A percentile compares a stretch with the other conserved stretches of the same genome.
Conservation (phyloP, 75 land plant species). For the Pinus albicaulis region DNA sequence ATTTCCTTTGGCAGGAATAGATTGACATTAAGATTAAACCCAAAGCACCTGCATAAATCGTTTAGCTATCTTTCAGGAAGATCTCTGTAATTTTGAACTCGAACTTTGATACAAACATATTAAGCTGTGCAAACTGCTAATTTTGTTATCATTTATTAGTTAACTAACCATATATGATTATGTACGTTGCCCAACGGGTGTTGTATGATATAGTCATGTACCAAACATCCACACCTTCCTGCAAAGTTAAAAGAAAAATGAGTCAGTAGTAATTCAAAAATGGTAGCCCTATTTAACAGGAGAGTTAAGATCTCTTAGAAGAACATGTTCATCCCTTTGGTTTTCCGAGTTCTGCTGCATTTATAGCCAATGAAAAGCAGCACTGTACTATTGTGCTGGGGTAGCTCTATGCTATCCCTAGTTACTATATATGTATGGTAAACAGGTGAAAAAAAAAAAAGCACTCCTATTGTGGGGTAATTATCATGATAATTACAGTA, state of each 20-base stretch:
- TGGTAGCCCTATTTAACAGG: background rate
- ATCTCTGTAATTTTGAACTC: background rate
- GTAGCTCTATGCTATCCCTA: no score
- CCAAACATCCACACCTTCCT: conserved; percentile 30
- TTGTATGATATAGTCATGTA: conserved; percentile 14
- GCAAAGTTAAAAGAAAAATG: background rate
- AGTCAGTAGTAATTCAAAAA: background rate
- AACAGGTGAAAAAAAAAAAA: no score
- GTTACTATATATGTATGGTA: no score
- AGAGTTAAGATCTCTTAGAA: background rate
- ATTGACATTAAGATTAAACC: conserved; percentile 1
- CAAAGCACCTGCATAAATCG: conserved; percentile 8
- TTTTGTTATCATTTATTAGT: background rate
- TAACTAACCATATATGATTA: conserved; percentile 20
- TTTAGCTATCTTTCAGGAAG: background rate
- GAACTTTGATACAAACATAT: background rate
- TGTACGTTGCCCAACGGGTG: conserved; percentile 24
- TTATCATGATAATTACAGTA: no score
- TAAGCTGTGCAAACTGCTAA: background rate
- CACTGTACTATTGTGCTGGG: no score
- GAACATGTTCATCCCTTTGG: background rate
- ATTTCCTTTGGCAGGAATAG: background rate
- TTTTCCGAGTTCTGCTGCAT: no score
- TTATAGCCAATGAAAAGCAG: no score
- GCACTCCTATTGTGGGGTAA: no score